Percentiles rank a stretch among this genome's conserved stretches.
Evolutionary conservation across 2,329 filamentous ascomycete species (phyloP).

Genomic region (Colletotrichum navitas): DNA sequence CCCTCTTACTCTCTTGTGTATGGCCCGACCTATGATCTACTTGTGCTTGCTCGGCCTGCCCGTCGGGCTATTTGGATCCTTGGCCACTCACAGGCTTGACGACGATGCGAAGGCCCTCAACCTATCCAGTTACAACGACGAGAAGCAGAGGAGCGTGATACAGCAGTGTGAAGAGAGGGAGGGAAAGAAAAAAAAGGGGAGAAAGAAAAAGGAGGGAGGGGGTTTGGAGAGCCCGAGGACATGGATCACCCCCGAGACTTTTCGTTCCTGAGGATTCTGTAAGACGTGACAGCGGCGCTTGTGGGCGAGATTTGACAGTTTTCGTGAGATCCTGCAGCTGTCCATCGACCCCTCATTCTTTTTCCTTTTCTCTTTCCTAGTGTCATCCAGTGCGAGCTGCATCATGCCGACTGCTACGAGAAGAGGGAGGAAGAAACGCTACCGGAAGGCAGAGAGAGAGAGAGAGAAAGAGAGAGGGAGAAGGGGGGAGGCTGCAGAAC

Average conservation of each 20-base stretch:
- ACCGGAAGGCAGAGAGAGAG: not conserved
- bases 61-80: not conserved
- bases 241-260: constrained; percentile 10
- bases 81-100: not conserved
- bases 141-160: not conserved
- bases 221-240: constrained; percentile 4
- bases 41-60: not conserved
- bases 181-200: not conserved
- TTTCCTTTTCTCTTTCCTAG: not conserved
- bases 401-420: not conserved
- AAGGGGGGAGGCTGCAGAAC: not conserved
- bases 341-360: constrained; percentile 1
- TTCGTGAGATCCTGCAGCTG: constrained; percentile 40
- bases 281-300: constrained; percentile 21
- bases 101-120: not conserved
- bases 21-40: not conserved
- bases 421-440: not conserved
- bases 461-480: too few relatives aligned
- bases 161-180: not conserved
- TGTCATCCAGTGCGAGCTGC: not conserved
- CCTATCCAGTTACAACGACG: not conserved
- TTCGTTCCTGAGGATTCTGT: constrained; percentile 18
- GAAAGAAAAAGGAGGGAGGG: not conserved
- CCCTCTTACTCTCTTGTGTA: not conserved
- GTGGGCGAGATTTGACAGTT: constrained; percentile 25